Base-by-base conservation (phyloP, 805 yeast genomes). In the Kurtzmaniella cleridarum region DNA sequence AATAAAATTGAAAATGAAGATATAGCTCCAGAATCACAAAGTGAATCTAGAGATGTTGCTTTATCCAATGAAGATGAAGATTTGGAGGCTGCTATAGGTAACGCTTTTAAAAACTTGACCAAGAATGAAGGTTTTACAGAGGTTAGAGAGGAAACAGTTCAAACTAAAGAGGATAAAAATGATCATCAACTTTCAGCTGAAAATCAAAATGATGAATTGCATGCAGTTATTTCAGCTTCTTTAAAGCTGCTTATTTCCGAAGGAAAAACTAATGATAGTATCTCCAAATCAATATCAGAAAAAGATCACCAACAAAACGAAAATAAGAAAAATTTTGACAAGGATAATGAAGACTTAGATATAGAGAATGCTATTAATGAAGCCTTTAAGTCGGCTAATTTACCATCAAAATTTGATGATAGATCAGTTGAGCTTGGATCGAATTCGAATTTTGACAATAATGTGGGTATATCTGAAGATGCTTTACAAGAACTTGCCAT, bases 311-410 rank as follows among this genome's bases (percentile, higher is more conserved):
- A n/a, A 8, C 14, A 18, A 32, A 27, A 18, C 13, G 27, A 17
- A 32, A 27, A 17, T 32, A 7, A 12, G n/a, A 17, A 32, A 32
- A 8, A 33, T 18, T 12, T 33, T 15, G 28, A 34, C 18, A 30
- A 24, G n/a, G 18, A 18, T 23, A 30, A 34, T 15, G 14, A 18
- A 3, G 20, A 34, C 18, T 41, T 34, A 27, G 50, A 39, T 30
- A 50, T 59, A 46, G 62, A 59, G 31, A 55, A 43, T 40, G 62
- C 55, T n/a, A 59, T 60, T 7, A 39, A 47, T 10, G 59, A 59
- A 41, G 65, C 64, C 1, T 59, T 59, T 39, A 52, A 47, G 31
- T 41, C 54, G 8, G 58, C 55, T 5, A 43, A 46, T 38, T 24
- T 36, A 31, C 37, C 37, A 17, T 27, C 4, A 10, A 10, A 18